phyloP scores from a whole-genome alignment of 2,329 filamentous ascomycete genomes.

The Lachnellula arida region DNA sequence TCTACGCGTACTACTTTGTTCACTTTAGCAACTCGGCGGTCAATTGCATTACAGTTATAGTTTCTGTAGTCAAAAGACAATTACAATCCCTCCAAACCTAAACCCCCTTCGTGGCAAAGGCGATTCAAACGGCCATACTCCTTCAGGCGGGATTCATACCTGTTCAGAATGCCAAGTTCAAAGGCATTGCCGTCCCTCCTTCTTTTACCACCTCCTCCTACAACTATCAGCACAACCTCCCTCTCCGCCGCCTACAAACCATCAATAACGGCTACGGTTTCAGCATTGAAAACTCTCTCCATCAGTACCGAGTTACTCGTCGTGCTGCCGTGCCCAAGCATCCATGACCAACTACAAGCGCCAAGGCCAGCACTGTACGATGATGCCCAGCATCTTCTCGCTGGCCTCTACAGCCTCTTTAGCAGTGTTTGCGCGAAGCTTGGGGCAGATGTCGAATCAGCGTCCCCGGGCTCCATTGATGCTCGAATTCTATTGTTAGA shows the following conservation, averaged over 20 bases:
- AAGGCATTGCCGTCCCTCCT: conserved; percentile 46
- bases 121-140: too few species aligned
- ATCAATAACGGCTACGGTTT: conserved; percentile 51
- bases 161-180: conserved; percentile 6
- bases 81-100: too few species aligned
- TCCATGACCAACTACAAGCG: conserved; percentile 45
- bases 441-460: conserved; percentile 52
- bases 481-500: conserved; percentile 70
- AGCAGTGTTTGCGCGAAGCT: conserved; percentile 63
- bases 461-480: conserved; percentile 69
- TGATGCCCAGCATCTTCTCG: conserved; percentile 68
- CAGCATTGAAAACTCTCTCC: conserved; percentile 40
- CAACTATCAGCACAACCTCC: conserved; percentile 45
- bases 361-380: conserved; percentile 54
- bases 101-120: too few species aligned
- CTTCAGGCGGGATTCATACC: too few species aligned
- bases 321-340: conserved; percentile 55
- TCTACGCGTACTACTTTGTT: too few species aligned
- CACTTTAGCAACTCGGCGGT: too few species aligned
- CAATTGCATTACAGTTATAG: too few species aligned
- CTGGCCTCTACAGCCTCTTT: conserved; percentile 72
- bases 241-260: conserved; percentile 57
- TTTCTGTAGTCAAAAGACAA: too few species aligned
- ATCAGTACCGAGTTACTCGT: conserved; percentile 36
- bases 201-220: conserved; percentile 59